Evolutionary conservation across 1,284 basidiomycete species (phyloP), one percentile per base, ranked within the genome.

Genomic region (Athelia sp.): DNA sequence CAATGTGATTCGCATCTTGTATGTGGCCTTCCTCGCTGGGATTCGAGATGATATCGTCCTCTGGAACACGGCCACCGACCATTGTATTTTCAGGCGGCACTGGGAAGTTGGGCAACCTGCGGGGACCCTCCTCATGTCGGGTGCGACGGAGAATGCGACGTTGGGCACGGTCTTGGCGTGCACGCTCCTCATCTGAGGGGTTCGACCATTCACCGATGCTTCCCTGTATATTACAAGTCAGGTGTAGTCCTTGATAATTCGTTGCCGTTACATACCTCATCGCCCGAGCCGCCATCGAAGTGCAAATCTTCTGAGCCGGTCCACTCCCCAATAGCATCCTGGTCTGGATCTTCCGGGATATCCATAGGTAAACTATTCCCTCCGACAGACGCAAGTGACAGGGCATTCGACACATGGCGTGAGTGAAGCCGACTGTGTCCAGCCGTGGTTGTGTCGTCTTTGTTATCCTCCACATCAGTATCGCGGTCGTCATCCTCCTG

Each of bases 141-240:
- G 69, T 67, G 43, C 74, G 75, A 13, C 78, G 76, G 51, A 78
- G 69, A 51, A 78, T 63, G 45, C 84, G 80, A 36, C 82, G 79
- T 38, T 84, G 77, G 23, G 78, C 66, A 36, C 87, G 79, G 29
- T 77, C 68, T 54, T 82, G 81, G 23, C 87, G 78, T 2, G 84
- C 88, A 31, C 83, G 75, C 61, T 91, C 88, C 65, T 91, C 88
- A 58, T 91, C 88, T 13, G 88, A 91, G 17, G 88, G 88, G 59
- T 91, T 91, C n/a, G 88, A 91, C 78, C 79, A 91, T 69, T 91
- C 88, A 24, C 87, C 88, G 46, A 89, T 84, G 57, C 86, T 90
- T 83, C 87, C 69, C 46, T 53, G 47, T 51, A 47, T 8, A n/a
- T n/a, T 8, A 4, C 4, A n/a, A 17, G 36, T n/a, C 19, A 17